Percentiles rank a stretch among this genome's conserved stretches.
These are phyloP conservation scores for Colletotrichum aenigma DNA, from an alignment of 2,329 filamentous ascomycete genomes.

Conservation along the genomic window DNA sequence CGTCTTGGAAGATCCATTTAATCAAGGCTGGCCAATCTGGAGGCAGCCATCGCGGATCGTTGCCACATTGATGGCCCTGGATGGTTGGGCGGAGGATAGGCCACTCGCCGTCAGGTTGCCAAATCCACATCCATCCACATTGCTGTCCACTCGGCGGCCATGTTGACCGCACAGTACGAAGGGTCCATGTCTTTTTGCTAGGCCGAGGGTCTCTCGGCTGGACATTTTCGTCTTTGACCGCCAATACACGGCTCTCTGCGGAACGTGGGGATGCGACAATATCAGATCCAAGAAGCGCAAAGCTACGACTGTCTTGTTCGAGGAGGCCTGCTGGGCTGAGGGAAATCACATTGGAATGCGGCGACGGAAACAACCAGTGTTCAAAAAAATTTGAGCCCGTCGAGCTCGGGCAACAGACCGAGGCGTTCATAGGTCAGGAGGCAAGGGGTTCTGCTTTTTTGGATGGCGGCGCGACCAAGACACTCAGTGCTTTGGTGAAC, in stretches of 20 bases:
- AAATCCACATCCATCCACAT: neutral
- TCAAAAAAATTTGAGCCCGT: neutral
- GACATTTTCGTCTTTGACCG: neutral
- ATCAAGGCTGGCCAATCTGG: constrained; percentile 19
- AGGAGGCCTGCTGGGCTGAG: neutral
- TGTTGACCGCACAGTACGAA: neutral
- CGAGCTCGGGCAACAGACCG: neutral
- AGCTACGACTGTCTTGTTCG: neutral
- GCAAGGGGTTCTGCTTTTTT: neutral
- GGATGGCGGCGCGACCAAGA: neutral
- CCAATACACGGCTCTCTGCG: neutral
- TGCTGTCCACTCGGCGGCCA: neutral
- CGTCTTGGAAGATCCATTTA: constrained; percentile 14
- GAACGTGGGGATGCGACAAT: neutral
- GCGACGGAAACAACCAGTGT: neutral
- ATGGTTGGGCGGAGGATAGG: neutral
- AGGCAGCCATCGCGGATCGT: constrained; percentile 9
- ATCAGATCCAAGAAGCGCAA: neutral
- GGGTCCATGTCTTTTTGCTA: neutral
- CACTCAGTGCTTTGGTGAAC: neutral
- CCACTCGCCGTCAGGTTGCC: neutral
- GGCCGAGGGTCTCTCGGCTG: neutral
- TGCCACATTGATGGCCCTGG: neutral
- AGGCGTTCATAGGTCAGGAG: neutral
- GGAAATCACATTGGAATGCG: neutral